These are phyloP conservation scores for Fomitopsis pinicola DNA, from an alignment of 1,284 basidiomycete species.

Conservation along the genomic window DNA sequence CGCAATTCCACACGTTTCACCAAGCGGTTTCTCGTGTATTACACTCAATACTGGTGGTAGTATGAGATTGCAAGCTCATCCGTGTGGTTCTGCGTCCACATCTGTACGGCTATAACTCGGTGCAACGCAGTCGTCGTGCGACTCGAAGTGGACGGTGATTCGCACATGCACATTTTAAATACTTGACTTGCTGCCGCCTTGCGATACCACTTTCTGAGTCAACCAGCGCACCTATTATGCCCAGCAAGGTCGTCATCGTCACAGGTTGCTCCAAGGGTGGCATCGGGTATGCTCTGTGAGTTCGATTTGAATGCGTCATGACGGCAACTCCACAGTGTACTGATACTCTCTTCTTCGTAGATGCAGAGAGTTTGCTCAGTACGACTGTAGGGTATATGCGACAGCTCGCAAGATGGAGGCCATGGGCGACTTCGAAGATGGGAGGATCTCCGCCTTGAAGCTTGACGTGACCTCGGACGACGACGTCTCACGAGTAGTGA, in stretches of 20 bases:
- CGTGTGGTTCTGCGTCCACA: no score
- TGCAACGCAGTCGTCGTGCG: no score
- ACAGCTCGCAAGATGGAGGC: conserved; percentile 31
- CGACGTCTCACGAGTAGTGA: conserved; percentile 19
- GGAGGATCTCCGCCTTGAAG: conserved; percentile 18
- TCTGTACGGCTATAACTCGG: no score
- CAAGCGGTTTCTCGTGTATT: no score
- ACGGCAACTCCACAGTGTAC: background rate
- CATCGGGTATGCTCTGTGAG: background rate
- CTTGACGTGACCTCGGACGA: conserved; percentile 29
- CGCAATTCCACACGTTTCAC: no score
- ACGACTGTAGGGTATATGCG: conserved; percentile 34
- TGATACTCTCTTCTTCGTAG: conserved; percentile 9
- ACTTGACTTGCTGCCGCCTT: background rate
- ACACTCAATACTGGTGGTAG: no score
- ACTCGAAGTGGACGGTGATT: no score
- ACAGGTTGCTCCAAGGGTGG: background rate
- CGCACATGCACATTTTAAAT: no score
- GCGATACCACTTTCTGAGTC: background rate
- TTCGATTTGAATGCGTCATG: background rate
- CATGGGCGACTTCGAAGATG: conserved; percentile 24
- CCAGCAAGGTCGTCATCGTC: background rate
- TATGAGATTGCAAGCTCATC: no score
- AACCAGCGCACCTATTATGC: background rate
- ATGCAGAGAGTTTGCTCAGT: conserved; percentile 27